Conservation (phyloP, 805 yeast genomes). For the Cyberlindnera veronae region DNA sequence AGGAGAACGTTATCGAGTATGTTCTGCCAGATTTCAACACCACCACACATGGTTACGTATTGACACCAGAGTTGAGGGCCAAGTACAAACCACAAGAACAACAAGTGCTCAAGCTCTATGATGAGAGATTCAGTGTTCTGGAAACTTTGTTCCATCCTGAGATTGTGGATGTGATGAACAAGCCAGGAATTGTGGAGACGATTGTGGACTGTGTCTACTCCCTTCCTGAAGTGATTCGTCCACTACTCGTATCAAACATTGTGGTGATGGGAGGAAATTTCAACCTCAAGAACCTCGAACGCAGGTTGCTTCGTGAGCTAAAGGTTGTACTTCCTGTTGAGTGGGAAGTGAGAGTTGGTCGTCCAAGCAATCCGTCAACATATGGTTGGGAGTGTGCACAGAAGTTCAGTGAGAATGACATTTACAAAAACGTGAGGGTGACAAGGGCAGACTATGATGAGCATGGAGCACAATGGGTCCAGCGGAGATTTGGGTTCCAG, state of each 20-base stretch:
- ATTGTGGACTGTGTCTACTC: conserved; percentile 64
- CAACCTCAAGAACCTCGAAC: conserved; percentile 61
- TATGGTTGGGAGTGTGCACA: conserved; percentile 60
- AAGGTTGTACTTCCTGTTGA: conserved; percentile 67
- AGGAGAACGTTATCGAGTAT: conserved; percentile 53
- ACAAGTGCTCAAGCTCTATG: conserved; percentile 66
- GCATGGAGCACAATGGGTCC: conserved; percentile 60
- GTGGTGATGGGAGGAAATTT: conserved; percentile 81
- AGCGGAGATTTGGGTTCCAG: conserved; percentile 40
- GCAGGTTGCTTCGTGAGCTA: conserved; percentile 58
- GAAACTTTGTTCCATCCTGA: conserved; percentile 87
- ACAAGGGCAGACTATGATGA: conserved; percentile 81
- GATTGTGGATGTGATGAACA: conserved; percentile 64
- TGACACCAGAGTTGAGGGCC: conserved; percentile 31
- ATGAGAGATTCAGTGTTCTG: conserved; percentile 86
- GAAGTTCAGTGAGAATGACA: conserved; percentile 29
- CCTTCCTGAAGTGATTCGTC: conserved; percentile 70
- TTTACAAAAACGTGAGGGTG: conserved; percentile 50
- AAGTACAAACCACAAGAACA: conserved; percentile 42
- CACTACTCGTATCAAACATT: conserved; percentile 76
- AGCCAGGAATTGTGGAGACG: conserved; percentile 73
- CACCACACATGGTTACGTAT: conserved; percentile 70
- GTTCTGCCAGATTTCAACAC: conserved; percentile 86
- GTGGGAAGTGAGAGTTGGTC: conserved; percentile 55
- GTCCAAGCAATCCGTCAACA: conserved; percentile 36